Evolutionary conservation across 2,329 filamentous ascomycete species (phyloP).

Genomic region (Pezicula neosporulosa): DNA sequence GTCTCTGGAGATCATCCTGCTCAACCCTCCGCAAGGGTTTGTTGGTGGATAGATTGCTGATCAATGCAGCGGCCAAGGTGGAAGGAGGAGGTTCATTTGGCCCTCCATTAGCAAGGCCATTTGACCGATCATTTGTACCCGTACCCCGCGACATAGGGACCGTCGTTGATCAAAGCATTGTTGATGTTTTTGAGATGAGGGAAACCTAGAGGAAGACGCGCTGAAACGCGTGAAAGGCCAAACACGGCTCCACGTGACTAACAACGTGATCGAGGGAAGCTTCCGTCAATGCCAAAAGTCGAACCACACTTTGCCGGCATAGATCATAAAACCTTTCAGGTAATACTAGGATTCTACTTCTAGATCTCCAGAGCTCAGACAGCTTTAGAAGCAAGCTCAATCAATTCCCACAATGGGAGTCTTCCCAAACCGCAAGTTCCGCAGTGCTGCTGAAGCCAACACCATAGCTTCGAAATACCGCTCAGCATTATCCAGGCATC

Average conservation of each 20-base stretch:
- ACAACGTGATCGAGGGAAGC: slow-evolving; percentile 7
- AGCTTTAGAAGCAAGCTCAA: neutral
- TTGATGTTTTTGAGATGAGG: slow-evolving; percentile 2
- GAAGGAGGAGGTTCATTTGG: slow-evolving; percentile 57
- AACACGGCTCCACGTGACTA: slow-evolving; percentile 13
- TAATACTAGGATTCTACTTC: neutral
- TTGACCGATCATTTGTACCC: slow-evolving; percentile 1
- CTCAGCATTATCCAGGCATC: slow-evolving; percentile 67
- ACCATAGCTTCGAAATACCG: slow-evolving; percentile 77
- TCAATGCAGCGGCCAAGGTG: slow-evolving; percentile 83
- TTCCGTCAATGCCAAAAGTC: neutral
- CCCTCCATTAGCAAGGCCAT: slow-evolving; percentile 14
- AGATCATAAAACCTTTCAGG: neutral
- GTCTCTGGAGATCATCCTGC: slow-evolving; percentile 70
- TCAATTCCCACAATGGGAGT: slow-evolving; percentile 43
- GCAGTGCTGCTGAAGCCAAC: slow-evolving; percentile 60
- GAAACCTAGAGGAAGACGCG: slow-evolving; percentile 3
- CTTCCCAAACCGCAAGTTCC: slow-evolving; percentile 71
- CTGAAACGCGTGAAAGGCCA: slow-evolving; percentile 2
- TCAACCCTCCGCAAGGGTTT: slow-evolving; percentile 61
- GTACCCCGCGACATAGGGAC: slow-evolving; percentile 12
- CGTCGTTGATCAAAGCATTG: slow-evolving; percentile 22
- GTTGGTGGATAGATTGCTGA: slow-evolving; percentile 71
- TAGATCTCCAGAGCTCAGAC: neutral
- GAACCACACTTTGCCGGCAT: slow-evolving; percentile 1